A percentile compares a stretch with the other conserved stretches of the same genome.
These are phyloP conservation scores for Sisymbrium irio DNA, from an alignment of 345 rosid genomes.

Conservation along the genomic window DNA sequence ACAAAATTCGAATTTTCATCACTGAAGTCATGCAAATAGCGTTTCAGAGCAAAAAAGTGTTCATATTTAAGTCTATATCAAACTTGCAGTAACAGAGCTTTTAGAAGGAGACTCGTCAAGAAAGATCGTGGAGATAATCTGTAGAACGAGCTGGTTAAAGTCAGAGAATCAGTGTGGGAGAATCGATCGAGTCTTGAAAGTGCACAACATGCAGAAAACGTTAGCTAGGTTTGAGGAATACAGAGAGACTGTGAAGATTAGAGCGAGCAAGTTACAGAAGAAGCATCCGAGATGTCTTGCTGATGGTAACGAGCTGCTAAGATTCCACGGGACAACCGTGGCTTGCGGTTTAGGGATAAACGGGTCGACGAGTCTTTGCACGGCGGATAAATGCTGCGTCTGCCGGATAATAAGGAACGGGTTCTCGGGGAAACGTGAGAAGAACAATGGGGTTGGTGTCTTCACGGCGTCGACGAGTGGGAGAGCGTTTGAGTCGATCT, in stretches of 20 bases:
- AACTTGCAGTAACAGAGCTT: conserved; percentile 77
- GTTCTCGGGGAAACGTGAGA: conserved; percentile 77
- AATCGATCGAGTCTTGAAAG: conserved; percentile 87
- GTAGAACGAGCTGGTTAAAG: conserved; percentile 86
- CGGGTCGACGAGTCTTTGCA: conserved; percentile 75
- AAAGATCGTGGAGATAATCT: conserved; percentile 96
- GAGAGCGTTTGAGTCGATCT: conserved; percentile 74
- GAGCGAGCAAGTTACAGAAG: conserved; percentile 80
- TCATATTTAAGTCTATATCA: background rate
- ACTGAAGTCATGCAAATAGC: background rate
- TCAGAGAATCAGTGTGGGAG: conserved; percentile 86
- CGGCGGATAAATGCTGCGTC: conserved; percentile 73
- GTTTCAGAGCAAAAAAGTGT: background rate
- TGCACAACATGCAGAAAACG: conserved; percentile 94
- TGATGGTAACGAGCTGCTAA: conserved; percentile 90
- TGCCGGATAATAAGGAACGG: conserved; percentile 77
- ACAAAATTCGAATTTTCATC: background rate
- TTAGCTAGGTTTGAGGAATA: conserved; percentile 90
- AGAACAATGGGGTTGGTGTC: conserved; percentile 75
- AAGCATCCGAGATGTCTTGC: conserved; percentile 96
- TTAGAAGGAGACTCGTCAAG: conserved; percentile 97
- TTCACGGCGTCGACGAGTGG: conserved; percentile 96
- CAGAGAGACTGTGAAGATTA: conserved; percentile 79
- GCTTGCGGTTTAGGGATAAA: conserved; percentile 85
- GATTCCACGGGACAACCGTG: conserved; percentile 84